Base-by-base conservation (phyloP, 2,329 filamentous ascomycete species). In the Colletotrichum sp. region DNA sequence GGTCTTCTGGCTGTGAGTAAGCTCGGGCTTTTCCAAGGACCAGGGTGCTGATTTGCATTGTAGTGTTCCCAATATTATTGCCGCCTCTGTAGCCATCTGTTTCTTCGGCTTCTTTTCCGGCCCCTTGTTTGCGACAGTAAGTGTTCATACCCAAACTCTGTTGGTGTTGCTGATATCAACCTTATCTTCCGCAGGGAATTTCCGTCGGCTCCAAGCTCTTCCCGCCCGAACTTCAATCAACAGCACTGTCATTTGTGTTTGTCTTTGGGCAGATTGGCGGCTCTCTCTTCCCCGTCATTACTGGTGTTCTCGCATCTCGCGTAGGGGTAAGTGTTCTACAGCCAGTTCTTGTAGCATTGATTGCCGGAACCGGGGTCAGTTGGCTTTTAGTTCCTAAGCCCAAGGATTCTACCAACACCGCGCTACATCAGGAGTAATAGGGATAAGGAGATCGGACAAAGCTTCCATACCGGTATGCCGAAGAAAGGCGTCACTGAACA, bases 51-150 rank as follows among this genome's bases (percentile, higher is more conserved):
- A 81, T 55, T 16, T 24, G 8, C n/a, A 9, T 26, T 0, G 5
- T 60, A 86, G 85, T 3, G 84, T 87, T 0, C 85, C 85, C 0
- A 86, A 85, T 28, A 86, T 87, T 48, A 82, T 90, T 13, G 87
- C 86, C 1, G 89, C 89, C 15, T 88, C 89, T 0, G 87, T 91
- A 0, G 87, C 88, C 0, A 86, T 92, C 71, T 89, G 87, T 70
- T 79, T 91, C 0, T 79, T 92, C 4, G 90, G 90, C 0, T 90
- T 92, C 80, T 90, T 92, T 75, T 88, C 87, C 2, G 91, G 91
- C 0, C 91, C 90, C 0, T 86, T 91, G 26, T 93, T 92, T 76
- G 89, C 90, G 2, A 89, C 89, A 0, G 90, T 89, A 75, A 77
- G 86, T 81, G 5, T 3, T 26, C 6, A 13, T 16, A 52, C 26